Evolutionary conservation across 1,284 basidiomycete genomes (phyloP), one percentile per base, ranked within the genome.

Genomic region (Golubevia sp.): DNA sequence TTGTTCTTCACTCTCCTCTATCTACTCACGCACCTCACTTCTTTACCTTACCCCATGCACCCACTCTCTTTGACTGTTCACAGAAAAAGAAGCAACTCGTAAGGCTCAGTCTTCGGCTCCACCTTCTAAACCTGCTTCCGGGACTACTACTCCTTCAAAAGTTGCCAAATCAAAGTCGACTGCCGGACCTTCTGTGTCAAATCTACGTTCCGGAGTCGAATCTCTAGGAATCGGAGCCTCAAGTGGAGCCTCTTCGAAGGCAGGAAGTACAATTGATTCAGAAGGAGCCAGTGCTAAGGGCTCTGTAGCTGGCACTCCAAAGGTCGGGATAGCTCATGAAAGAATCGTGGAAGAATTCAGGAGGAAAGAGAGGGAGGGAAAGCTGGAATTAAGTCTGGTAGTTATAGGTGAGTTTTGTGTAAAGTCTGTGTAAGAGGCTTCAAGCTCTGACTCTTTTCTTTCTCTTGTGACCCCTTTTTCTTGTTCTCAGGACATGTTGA

Each of bases 261-360:
- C 50, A 6, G 25, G 6, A 52, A 52, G 50, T 13, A 23, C 11
- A 6, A 11, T 23, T 15, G 50, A 30, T 25, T 52, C 49, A 15
- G 60, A 24, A 20, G 24, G 56, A 59, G 55, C 25, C 18, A 50
- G 52, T 59, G 52, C 21, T 24, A 79, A 52, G n/a, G 69, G 71
- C 51, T 63, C 62, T 18, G 58, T 63, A 49, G 67, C 86, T 86
- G 24, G 87, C 83, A 54, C 74, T 26, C 88, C 91, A 3, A 91
- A 89, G 74, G 85, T 91, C 68, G 88, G 86, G 24, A 87, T 93
- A 74, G 90, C 92, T 13, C 88, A 89, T 70, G 94, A 93, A 81
- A 94, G 92, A 81, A 85, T 98, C 57, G 83, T 98, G 15, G 91
- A 92, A 67, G 92, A 97, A 85, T 92, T 91, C 1, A 88, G 85